A percentile compares a stretch with the other conserved stretches of the same genome.
These are phyloP conservation scores for Fragilariopsis cylindrus DNA, from an alignment of 108 stramenopile genomes.

Conservation along the genomic window DNA sequence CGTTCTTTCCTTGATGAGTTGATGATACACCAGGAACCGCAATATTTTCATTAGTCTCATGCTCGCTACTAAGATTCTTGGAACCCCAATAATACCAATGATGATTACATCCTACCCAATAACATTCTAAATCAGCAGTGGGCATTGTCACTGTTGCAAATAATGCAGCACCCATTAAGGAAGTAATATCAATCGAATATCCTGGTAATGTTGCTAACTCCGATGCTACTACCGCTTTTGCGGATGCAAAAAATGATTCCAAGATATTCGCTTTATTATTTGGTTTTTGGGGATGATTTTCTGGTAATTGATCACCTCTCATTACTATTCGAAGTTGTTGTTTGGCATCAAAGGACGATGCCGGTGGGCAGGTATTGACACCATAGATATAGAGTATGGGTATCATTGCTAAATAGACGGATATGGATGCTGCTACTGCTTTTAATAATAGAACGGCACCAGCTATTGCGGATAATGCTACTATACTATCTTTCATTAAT, in stretches of 20 bases:
- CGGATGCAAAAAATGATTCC: constrained; percentile 46
- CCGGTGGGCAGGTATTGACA: constrained; percentile 52
- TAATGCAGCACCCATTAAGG: constrained; percentile 45
- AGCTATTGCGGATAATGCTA: background rate
- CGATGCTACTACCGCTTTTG: constrained; percentile 61
- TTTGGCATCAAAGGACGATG: constrained; percentile 69
- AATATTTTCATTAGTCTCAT: background rate
- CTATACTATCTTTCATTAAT: background rate
- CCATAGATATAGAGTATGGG: constrained; percentile 64
- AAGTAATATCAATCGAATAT: constrained; percentile 49
- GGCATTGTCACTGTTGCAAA: constrained; percentile 55
- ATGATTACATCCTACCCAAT: constrained; percentile 71
- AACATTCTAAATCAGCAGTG: constrained; percentile 45
- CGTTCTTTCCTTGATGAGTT: background rate
- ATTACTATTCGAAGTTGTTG: constrained; percentile 72
- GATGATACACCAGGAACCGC: background rate
- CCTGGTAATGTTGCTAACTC: constrained; percentile 66
- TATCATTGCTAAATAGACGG: constrained; percentile 18
- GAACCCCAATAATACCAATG: constrained; percentile 48
- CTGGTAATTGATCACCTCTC: constrained; percentile 75
- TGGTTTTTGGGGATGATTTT: constrained; percentile 63
- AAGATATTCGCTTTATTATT: constrained; percentile 52
- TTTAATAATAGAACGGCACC: background rate
- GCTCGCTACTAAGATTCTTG: background rate
- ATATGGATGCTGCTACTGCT: constrained; percentile 5